A percentile compares a stretch with the other conserved stretches of the same genome.
phyloP scores from a whole-genome alignment of 495 filamentous ascomycete species.

The Podospora pseudoanserina region DNA sequence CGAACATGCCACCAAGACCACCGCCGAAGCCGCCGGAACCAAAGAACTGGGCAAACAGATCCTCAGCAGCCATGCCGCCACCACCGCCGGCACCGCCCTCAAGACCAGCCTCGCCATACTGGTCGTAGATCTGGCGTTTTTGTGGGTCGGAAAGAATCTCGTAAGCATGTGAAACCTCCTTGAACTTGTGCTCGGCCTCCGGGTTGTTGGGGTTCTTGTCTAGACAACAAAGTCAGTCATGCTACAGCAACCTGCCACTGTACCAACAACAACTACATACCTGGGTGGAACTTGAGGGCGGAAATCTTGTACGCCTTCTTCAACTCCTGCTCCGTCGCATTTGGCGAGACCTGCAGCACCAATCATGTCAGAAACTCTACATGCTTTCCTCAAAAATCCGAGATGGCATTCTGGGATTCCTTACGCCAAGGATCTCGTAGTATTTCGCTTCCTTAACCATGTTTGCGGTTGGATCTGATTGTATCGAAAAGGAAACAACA shows the following conservation, averaged over 20 bases:
- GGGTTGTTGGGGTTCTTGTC: slow-evolving; percentile 97
- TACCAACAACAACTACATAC: slow-evolving; percentile 45
- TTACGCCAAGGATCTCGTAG: slow-evolving; percentile 83
- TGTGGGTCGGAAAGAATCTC: slow-evolving; percentile 88
- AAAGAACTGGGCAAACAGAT: slow-evolving; percentile 97
- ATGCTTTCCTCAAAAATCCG: background rate
- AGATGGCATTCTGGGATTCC: slow-evolving; percentile 29
- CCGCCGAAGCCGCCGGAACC: slow-evolving; percentile 76
- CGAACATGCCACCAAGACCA: slow-evolving; percentile 76
- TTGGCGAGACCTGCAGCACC: slow-evolving; percentile 60
- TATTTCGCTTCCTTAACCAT: slow-evolving; percentile 92
- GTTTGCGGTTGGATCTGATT: slow-evolving; percentile 31
- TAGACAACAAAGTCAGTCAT: slow-evolving; percentile 33
- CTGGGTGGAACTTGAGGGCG: slow-evolving; percentile 87
- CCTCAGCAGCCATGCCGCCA: slow-evolving; percentile 91
- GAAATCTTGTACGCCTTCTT: slow-evolving; percentile 90
- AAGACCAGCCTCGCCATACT: slow-evolving; percentile 94
- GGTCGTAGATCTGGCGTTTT: slow-evolving; percentile 89
- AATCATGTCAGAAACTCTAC: slow-evolving; percentile 28
- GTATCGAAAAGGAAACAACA: slow-evolving; percentile 11
- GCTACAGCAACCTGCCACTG: background rate
- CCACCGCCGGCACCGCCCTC: slow-evolving; percentile 77
- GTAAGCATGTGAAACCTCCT: slow-evolving; percentile 92
- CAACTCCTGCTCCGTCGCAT: slow-evolving; percentile 70
- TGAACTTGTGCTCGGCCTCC: slow-evolving; percentile 94